Conservation (phyloP, 345 rosid genomes). For the Nasturtium officinale region DNA sequence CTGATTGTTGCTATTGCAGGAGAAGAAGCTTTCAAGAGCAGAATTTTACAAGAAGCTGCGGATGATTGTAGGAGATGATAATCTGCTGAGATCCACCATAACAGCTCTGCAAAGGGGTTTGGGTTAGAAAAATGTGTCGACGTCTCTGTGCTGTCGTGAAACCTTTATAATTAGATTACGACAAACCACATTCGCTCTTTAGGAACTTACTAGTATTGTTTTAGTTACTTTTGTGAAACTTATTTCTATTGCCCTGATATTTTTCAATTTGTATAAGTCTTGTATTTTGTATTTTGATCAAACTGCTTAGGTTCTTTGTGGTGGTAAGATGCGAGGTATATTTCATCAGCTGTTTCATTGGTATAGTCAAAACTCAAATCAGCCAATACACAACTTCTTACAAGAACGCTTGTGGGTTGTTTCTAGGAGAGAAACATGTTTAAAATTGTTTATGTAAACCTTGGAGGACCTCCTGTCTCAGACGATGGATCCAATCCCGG, state of each 20-base stretch:
- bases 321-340: background rate
- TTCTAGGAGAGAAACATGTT: conserved; percentile 11
- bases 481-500: conserved; percentile 80
- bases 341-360: background rate
- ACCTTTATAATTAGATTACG: conserved; percentile 9
- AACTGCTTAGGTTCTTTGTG: background rate
- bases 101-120: conserved; percentile 54
- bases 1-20: conserved; percentile 43
- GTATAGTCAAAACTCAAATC: conserved; percentile 4
- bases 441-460: conserved; percentile 15
- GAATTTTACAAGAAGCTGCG: conserved; percentile 66
- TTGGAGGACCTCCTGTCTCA: conserved; percentile 34
- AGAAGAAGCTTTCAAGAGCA: conserved; percentile 57
- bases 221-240: background rate
- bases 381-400: background rate
- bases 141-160: conserved; percentile 28
- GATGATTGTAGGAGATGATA: conserved; percentile 64
- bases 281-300: background rate
- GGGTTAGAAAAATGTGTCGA: conserved; percentile 35
- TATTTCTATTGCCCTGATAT: background rate
- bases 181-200: conserved; percentile 1
- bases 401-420: background rate
- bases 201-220: background rate
- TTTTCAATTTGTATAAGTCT: conserved; percentile 12
- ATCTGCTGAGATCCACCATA: conserved; percentile 61